Base-by-base conservation (phyloP, 169 alveolate genomes). In the Cryptosporidium bovis region DNA sequence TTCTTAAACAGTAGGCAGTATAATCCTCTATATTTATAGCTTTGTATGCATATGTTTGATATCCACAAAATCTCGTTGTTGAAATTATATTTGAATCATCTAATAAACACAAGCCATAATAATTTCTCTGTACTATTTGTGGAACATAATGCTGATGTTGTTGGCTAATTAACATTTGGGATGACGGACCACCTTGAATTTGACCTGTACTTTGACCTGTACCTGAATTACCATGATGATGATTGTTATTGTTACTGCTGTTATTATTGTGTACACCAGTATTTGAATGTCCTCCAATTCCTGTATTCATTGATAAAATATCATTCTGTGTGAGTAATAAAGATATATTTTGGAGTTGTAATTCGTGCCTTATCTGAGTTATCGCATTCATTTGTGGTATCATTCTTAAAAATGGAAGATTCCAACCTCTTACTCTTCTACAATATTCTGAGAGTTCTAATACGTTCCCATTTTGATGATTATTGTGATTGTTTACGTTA, bases 401-500 rank as follows among this genome's bases (percentile, higher is more conserved):
- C 29, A 71, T 77, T 50, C 87, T 56, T 50, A 77, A 36, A 18
- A 77, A 77, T 27, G 87, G 87, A 10, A 77, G 51, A 60, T 77
- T 77, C 87, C 87, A 77, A 15, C 87, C 87, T 15, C 87, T 34
- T 7, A 77, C 87, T 40, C 87, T 77, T 62, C 87, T 77, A 48
- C 87, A 77, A 44, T 77, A 77, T 50, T 77, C 87, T 3, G 87
- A 60, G 1, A 77, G 64, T 20, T 77, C 87, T 62, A 77, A 13
- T 24, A 62, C 33, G 27, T 36, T 60, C 3, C 77, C 77, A 18
- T 77, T 53, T 2, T 51, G 60, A 46, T 46, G 8, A 7, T n/a
- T 53, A 13, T 53, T 53, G 29, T 53, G 4, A 53, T 53, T 53
- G 1, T 53, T 16, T 40, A 40, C 48, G 1, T 40, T 40, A 8